Evolutionary conservation across 176 grass and related monocot species (phyloP).

Genomic region (Neostapfia colusana): DNA sequence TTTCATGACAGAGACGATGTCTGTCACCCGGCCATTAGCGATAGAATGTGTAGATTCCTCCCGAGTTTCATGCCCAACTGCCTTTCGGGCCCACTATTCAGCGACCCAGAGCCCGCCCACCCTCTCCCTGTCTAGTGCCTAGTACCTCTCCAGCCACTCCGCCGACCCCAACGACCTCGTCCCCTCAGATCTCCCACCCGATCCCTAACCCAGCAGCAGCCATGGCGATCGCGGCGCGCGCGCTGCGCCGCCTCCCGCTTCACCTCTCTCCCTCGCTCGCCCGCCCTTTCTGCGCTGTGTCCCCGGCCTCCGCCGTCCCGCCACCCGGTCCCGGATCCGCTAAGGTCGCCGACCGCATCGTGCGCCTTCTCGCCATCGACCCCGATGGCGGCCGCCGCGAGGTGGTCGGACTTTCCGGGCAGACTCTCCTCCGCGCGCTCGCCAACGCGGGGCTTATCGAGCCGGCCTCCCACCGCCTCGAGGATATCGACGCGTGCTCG

Average conservation of each 20-base stretch:
- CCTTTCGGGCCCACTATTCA: too few species aligned
- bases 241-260: conserved; percentile 57
- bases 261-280: conserved; percentile 47
- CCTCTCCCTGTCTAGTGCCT: too few species aligned
- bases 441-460: conserved; percentile 79
- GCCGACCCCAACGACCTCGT: not conserved
- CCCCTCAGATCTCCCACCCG: conserved; percentile 39
- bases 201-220: conserved; percentile 48
- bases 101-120: too few species aligned
- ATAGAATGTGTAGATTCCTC: too few species aligned
- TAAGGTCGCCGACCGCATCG: conserved; percentile 96
- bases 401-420: conserved; percentile 68
- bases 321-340: conserved; percentile 44
- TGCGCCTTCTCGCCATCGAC: conserved; percentile 81
- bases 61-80: too few species aligned
- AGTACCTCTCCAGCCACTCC: too few species aligned
- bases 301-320: conserved; percentile 34
- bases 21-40: too few species aligned
- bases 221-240: conserved; percentile 83
- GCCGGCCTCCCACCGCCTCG: conserved; percentile 83
- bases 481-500: conserved; percentile 95
- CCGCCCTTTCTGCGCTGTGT: conserved; percentile 40
- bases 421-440: conserved; percentile 86
- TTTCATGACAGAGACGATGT: too few species aligned
- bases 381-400: conserved; percentile 62